Evolutionary conservation across 108 stramenopile genomes (phyloP), one percentile per base, ranked within the genome.

Genomic region (Cyclostephanos tholiformis): DNA sequence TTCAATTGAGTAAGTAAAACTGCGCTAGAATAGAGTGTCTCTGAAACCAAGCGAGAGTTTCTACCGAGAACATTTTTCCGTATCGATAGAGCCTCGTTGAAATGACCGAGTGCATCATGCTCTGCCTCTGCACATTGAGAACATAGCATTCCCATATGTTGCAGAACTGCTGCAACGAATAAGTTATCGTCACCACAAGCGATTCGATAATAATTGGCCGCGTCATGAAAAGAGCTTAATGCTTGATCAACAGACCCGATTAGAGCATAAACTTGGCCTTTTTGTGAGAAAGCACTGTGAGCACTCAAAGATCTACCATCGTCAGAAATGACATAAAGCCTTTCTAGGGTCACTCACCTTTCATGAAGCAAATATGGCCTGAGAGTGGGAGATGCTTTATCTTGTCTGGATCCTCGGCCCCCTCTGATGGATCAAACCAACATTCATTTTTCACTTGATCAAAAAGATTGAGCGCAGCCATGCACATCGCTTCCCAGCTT

Each of bases 11-110:
- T 63, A 46, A 77, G 76, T 8, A 84, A 72, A 17, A 55, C 63
- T 44, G 80, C 84, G 50, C 76, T 74, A 32, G 49, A 66, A 27
- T 73, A 77, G 6, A 84, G 66, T 32, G 84, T 67, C 25, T 78
- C 76, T 13, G 79, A 80, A 63, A 77, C 65, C 65, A 65, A 61
- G 12, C 23, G 32, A 36, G 75, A 55, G 30, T 80, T 76, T 55
- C 63, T 69, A 48, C 79, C 79, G 17, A 80, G 63, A 44, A 76
- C 20, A 14, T 44, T 62, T 27, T 70, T 69, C 32, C 79, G 63
- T 36, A 67, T 75, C 14, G 75, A 48, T 27, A 80, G 60, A 46
- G 75, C 62, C 52, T 75, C 79, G 41, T 76, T 76, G 55, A 76
- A 80, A 58, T 52, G 75, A 30, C 68, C 71, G 25, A 79, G 62